Percentiles rank a stretch among this genome's conserved stretches.
These are phyloP conservation scores for Hanseniaspora nectarophila DNA, from an alignment of 805 yeast species.

Conservation along the genomic window DNA sequence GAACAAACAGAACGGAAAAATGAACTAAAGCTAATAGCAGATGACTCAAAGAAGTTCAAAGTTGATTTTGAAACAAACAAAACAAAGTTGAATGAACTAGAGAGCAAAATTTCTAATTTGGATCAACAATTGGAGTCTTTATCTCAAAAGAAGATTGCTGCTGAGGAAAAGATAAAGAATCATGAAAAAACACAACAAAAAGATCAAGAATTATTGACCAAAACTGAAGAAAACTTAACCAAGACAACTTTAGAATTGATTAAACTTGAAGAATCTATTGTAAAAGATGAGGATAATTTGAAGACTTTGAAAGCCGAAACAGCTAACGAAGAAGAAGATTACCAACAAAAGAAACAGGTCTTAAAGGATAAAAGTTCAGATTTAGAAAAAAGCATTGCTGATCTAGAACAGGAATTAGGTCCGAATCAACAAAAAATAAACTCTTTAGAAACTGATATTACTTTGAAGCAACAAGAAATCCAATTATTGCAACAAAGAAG, in stretches of 20 bases:
- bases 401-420: conserved; percentile 51
- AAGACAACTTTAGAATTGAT: conserved; percentile 28
- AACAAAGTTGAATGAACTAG: conserved; percentile 22
- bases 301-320: conserved; percentile 37
- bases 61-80: conserved; percentile 24
- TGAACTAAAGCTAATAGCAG: conserved; percentile 26
- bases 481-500: conserved; percentile 41
- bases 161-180: conserved; percentile 68
- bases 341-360: conserved; percentile 52
- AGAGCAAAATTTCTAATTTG: conserved; percentile 24
- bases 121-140: conserved; percentile 21
- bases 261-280: conserved; percentile 37
- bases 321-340: conserved; percentile 40
- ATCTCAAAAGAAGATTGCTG: conserved; percentile 37
- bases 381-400: conserved; percentile 52
- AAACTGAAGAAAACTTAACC: conserved; percentile 28
- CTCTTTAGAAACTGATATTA: conserved; percentile 49
- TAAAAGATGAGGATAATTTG: conserved; percentile 32
- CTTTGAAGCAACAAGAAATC: conserved; percentile 55
- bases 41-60: conserved; percentile 29
- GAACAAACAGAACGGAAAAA: conserved; percentile 28
- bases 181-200: conserved; percentile 43
- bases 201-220: conserved; percentile 43
- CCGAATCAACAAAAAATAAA: conserved; percentile 72
- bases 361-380: conserved; percentile 64